These are phyloP conservation scores for Plantago elongata DNA, from an alignment of 257 asterid genomes.

Conservation along the genomic window DNA sequence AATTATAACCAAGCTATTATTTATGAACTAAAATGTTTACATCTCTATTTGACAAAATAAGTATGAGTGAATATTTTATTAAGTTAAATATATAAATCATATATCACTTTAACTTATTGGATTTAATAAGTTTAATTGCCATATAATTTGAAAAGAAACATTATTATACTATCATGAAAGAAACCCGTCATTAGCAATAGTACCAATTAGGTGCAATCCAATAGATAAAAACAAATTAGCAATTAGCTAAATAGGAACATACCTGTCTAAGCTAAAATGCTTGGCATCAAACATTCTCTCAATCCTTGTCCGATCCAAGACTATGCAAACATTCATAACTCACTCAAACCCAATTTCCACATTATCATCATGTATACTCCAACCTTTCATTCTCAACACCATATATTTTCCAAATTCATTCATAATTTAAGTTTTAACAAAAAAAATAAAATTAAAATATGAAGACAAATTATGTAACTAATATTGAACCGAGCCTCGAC, in stretches of 20 bases:
- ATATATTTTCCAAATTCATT: no score
- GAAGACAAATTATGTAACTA: no score
- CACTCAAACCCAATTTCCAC: conserved; percentile 15
- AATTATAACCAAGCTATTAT: no score
- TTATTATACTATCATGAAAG: neutral
- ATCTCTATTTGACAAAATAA: no score
- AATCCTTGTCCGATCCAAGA: conserved; percentile 30
- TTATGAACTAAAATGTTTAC: no score
- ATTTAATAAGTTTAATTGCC: no score
- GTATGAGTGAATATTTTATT: no score
- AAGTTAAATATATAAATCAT: no score
- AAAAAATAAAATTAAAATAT: no score
- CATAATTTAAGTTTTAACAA: no score
- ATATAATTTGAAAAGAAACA: neutral
- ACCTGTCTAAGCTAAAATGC: conserved; percentile 18
- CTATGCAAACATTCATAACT: conserved; percentile 16
- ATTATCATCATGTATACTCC: conserved; percentile 18
- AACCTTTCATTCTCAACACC: conserved; percentile 12
- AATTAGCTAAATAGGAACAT: conserved; percentile 9
- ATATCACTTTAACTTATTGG: no score
- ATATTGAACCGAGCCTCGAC: no score
- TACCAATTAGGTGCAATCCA: neutral
- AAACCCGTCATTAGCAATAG: neutral
- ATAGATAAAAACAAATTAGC: neutral
- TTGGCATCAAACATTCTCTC: conserved; percentile 28